Conservation (phyloP, 768 basidiomycete genomes). For the Leccinum variicolor region DNA sequence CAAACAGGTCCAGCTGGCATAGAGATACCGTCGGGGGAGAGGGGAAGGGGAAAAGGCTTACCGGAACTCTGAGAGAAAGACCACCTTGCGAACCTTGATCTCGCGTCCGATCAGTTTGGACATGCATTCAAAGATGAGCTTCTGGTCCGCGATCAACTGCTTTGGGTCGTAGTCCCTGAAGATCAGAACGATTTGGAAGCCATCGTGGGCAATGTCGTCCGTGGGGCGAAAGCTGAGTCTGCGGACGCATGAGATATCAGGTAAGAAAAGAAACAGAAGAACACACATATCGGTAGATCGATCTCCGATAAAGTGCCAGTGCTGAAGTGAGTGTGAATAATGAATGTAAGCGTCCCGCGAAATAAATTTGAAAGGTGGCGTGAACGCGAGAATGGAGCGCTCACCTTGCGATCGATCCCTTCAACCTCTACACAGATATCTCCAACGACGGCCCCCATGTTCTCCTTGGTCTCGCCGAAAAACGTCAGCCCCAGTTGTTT, state of each 20-base stretch:
- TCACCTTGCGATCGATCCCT: constrained; percentile 28
- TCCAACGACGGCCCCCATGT: constrained; percentile 28
- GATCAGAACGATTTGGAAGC: constrained; percentile 14
- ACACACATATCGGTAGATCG: constrained; percentile 5
- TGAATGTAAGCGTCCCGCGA: background rate
- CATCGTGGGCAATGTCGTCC: constrained; percentile 20
- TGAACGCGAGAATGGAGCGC: background rate
- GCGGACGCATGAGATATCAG: background rate
- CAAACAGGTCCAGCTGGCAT: too few relatives aligned
- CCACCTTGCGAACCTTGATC: constrained; percentile 30
- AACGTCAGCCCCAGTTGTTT: constrained; percentile 41
- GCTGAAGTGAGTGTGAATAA: constrained; percentile 6
- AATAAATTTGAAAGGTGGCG: background rate
- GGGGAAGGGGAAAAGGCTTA: constrained; percentile 3
- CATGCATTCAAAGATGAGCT: constrained; percentile 30
- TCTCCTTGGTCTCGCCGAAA: constrained; percentile 36
- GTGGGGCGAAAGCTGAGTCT: constrained; percentile 14
- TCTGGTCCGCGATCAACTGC: constrained; percentile 16
- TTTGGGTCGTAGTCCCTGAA: constrained; percentile 8
- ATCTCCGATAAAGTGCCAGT: constrained; percentile 23
- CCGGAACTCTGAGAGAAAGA: constrained; percentile 28
- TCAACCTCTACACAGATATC: constrained; percentile 35
- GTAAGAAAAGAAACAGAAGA: background rate
- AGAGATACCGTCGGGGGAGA: background rate
- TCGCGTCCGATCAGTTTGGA: constrained; percentile 26